These are phyloP conservation scores for Fusarium abutilonis DNA, from an alignment of 2,329 filamentous ascomycete species.

Conservation along the genomic window DNA sequence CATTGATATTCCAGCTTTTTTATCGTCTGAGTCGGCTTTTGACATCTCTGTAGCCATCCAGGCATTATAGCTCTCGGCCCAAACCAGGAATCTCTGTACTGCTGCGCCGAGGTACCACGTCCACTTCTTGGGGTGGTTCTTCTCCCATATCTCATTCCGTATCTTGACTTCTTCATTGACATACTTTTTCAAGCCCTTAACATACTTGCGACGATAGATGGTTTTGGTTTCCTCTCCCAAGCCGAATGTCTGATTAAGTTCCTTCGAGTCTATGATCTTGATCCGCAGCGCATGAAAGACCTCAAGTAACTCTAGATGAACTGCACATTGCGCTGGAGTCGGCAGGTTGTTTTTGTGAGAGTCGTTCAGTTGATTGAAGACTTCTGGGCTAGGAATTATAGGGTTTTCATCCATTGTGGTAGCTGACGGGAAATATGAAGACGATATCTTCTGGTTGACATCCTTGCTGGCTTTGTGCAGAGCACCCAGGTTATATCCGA, in stretches of 20 bases:
- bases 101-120: constrained; percentile 37
- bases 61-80: constrained; percentile 25
- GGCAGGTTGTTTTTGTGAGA: constrained; percentile 16
- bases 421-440: constrained; percentile 15
- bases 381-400: constrained; percentile 24
- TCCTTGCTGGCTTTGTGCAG: constrained; percentile 20
- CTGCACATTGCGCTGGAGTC: constrained; percentile 55
- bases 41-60: not conserved
- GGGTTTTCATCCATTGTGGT: constrained; percentile 15
- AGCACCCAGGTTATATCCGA: constrained; percentile 19
- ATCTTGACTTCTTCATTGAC: constrained; percentile 19
- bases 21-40: not conserved
- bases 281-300: constrained; percentile 62
- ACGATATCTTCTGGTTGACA: constrained; percentile 5
- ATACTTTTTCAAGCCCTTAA: constrained; percentile 17
- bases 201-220: constrained; percentile 28
- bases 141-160: constrained; percentile 18
- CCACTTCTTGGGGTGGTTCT: constrained; percentile 33
- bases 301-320: constrained; percentile 69
- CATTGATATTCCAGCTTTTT: not conserved
- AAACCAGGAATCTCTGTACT: constrained; percentile 37
- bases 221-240: constrained; percentile 18
- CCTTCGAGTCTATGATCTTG: constrained; percentile 24
- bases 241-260: constrained; percentile 27
- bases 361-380: constrained; percentile 14